Evolutionary conservation across 176 grass and related monocot genomes (phyloP).

Genomic region (Ananas comosus): DNA sequence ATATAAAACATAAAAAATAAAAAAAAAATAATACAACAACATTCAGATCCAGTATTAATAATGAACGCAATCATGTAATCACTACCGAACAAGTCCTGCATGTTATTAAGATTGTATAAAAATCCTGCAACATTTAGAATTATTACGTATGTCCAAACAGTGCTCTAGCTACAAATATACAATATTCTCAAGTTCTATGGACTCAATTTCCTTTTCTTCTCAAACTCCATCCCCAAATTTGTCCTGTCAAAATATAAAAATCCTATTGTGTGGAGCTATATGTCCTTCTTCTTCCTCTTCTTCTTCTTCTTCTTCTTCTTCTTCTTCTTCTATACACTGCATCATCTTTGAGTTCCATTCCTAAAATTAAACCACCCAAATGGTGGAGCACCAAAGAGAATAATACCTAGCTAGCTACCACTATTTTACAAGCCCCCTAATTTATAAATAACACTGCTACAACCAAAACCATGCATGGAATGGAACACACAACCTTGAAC

Average conservation of each 20-base stretch:
- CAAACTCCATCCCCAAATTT: slow-evolving; percentile 9
- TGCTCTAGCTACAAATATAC: slow-evolving; percentile 13
- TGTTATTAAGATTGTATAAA: not conserved
- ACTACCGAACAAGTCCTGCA: too few relatives aligned
- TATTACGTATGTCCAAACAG: not conserved
- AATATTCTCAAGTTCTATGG: slow-evolving; percentile 17
- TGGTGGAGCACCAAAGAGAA: slow-evolving; percentile 20
- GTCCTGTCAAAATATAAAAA: slow-evolving; percentile 24
- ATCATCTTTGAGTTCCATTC: not conserved
- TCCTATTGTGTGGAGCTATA: slow-evolving; percentile 22
- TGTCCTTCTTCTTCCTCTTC: not conserved
- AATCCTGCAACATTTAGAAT: slow-evolving; percentile 2
- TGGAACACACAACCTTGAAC: not conserved
- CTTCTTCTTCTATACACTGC: slow-evolving; percentile 23
- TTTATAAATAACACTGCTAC: slow-evolving; percentile 26
- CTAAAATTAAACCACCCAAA: slow-evolving; percentile 29
- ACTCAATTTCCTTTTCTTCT: slow-evolving; percentile 10
- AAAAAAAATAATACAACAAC: too few relatives aligned
- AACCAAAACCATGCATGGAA: not conserved
- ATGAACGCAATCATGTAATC: too few relatives aligned
- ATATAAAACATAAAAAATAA: too few relatives aligned
- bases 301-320: too few relatives aligned
- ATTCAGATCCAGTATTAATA: too few relatives aligned
- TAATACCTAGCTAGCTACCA: slow-evolving; percentile 17
- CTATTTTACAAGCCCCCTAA: slow-evolving; percentile 68